Percentiles rank a stretch among this genome's conserved stretches.
phyloP scores from a whole-genome alignment of 768 basidiomycete genomes.

The Astraeus odoratus region DNA sequence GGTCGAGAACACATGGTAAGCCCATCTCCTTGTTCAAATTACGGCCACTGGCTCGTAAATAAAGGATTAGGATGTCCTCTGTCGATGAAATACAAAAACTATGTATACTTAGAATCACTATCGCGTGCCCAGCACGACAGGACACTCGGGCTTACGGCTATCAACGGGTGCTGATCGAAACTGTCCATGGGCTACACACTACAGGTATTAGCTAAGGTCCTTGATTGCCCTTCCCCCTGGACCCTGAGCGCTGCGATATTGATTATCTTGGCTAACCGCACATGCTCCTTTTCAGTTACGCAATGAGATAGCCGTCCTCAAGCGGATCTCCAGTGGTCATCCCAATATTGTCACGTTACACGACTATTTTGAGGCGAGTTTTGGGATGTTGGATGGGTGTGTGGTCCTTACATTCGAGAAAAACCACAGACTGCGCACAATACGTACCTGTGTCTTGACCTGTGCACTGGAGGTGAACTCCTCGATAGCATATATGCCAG shows the following conservation, averaged over 20 bases:
- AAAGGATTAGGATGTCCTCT: constrained; percentile 5
- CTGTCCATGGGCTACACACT: no score
- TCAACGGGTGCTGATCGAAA: no score
- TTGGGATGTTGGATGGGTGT: not conserved
- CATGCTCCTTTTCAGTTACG: constrained; percentile 54
- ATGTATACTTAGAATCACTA: not conserved
- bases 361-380: constrained; percentile 87
- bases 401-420: not conserved
- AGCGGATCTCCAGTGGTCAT: constrained; percentile 87
- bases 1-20: constrained; percentile 95
- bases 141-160: no score
- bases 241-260: constrained; percentile 13
- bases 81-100: not conserved
- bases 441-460: constrained; percentile 90
- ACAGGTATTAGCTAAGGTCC: no score
- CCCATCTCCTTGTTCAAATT: constrained; percentile 3
- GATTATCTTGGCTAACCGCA: constrained; percentile 7
- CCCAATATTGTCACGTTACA: constrained; percentile 87
- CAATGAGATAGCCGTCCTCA: constrained; percentile 94
- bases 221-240: no score
- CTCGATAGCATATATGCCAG: constrained; percentile 98
- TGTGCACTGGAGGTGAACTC: constrained; percentile 97
- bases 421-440: constrained; percentile 73
- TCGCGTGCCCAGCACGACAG: not conserved
- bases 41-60: constrained; percentile 1